phyloP scores from a whole-genome alignment of 225 moss, liverwort and hornwort species.

The Anthoceros angustus region DNA sequence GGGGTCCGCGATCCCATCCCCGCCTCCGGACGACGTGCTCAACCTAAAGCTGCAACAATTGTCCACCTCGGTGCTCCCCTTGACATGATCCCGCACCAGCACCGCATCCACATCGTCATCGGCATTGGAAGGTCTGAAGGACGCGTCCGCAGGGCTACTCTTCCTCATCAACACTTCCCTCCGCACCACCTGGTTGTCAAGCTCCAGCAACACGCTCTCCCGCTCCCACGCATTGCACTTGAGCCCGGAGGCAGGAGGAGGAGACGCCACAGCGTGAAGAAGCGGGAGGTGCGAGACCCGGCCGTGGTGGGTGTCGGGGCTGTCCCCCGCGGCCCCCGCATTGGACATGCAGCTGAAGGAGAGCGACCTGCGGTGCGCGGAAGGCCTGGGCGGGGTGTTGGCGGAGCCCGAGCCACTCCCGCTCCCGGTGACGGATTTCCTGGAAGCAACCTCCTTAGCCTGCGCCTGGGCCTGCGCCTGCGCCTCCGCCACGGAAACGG shows the following conservation, averaged over 20 bases:
- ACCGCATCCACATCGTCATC: background rate
- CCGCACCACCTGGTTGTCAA: background rate
- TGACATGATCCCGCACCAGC: background rate
- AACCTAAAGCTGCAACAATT: background rate
- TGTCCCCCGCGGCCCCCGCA: background rate
- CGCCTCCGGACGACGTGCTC: background rate
- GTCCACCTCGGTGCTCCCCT: background rate
- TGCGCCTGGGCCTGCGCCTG: background rate
- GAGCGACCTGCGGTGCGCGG: background rate
- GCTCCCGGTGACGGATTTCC: background rate
- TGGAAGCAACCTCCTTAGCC: background rate
- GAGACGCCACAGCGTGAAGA: background rate
- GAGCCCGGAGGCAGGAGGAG: background rate
- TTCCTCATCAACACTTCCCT: background rate
- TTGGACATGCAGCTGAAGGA: slow-evolving; percentile 1
- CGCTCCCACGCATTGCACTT: background rate
- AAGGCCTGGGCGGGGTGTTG: background rate
- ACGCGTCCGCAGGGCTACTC: background rate
- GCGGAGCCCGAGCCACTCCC: background rate
- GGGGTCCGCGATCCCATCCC: background rate
- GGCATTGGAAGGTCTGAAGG: background rate
- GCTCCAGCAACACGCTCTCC: background rate
- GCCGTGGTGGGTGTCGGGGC: background rate
- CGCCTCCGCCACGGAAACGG: too few species aligned
- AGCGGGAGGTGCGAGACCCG: background rate